Percentiles rank a stretch among this genome's conserved stretches.
Conservation (phyloP, 164 flowering plant species). For the Chimonanthus praecox region DNA sequence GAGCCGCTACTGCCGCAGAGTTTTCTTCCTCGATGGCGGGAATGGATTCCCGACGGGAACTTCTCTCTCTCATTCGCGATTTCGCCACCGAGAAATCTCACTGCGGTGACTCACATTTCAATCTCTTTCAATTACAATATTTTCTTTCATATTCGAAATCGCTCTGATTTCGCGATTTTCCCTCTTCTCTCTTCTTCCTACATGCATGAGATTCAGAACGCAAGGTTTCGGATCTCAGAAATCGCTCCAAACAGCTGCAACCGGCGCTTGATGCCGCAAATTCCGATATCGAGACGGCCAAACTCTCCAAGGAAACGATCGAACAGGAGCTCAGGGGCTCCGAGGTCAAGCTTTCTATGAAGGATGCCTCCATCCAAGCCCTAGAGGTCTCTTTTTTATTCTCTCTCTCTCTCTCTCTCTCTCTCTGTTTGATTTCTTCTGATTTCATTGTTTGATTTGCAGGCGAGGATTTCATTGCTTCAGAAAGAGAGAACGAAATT, state of each 20-base stretch:
- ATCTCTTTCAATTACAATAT: too few species aligned
- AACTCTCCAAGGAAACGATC: slow-evolving; percentile 39
- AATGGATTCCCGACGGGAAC: slow-evolving; percentile 54
- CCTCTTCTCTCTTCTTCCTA: neutral
- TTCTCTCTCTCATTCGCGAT: slow-evolving; percentile 60
- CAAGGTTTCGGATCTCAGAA: slow-evolving; percentile 45
- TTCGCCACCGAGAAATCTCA: slow-evolving; percentile 62
- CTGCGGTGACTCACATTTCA: slow-evolving; percentile 38
- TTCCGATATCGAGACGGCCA: slow-evolving; percentile 45
- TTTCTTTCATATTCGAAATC: neutral
- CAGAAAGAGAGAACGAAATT: slow-evolving; percentile 47
- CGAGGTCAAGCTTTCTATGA: slow-evolving; percentile 55
- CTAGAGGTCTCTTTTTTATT: slow-evolving; percentile 38
- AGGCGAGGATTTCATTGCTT: slow-evolving; percentile 54
- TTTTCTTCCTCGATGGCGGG: slow-evolving; percentile 41
- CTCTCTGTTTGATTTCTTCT: neutral
- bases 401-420: neutral
- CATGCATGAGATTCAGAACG: slow-evolving; percentile 32
- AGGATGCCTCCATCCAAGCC: slow-evolving; percentile 47
- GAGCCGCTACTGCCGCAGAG: too few species aligned
- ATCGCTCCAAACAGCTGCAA: slow-evolving; percentile 40
- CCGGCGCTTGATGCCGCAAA: slow-evolving; percentile 36
- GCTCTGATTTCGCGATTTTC: neutral
- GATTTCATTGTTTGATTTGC: neutral
- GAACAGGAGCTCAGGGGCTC: slow-evolving; percentile 70